These are phyloP conservation scores for Penicillium maclennaniae DNA, from an alignment of 495 filamentous ascomycete species.

Conservation along the genomic window DNA sequence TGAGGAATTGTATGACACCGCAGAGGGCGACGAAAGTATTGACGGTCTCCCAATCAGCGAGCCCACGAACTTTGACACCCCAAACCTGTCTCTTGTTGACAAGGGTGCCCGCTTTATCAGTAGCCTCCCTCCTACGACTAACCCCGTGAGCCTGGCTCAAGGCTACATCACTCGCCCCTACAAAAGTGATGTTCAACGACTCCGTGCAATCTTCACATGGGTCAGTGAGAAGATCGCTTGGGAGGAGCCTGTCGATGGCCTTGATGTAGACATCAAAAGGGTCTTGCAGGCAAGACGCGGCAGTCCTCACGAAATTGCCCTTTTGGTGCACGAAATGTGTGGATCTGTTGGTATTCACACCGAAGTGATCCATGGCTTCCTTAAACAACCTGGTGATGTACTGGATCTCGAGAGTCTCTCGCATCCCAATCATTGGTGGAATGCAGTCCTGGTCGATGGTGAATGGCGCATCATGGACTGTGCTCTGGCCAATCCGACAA, in stretches of 20 bases:
- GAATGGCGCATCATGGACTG: conserved; percentile 98
- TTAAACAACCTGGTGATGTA: conserved; percentile 84
- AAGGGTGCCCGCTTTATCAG: conserved; percentile 91
- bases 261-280: conserved; percentile 69
- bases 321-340: conserved; percentile 91
- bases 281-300: conserved; percentile 82
- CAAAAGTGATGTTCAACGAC: conserved; percentile 86
- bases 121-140: conserved; percentile 85
- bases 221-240: conserved; percentile 92
- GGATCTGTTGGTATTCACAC: conserved; percentile 80
- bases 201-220: conserved; percentile 95
- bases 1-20: conserved; percentile 77
- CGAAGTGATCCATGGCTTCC: conserved; percentile 79
- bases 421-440: conserved; percentile 97
- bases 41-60: conserved; percentile 81
- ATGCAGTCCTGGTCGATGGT: conserved; percentile 85
- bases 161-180: conserved; percentile 93
- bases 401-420: conserved; percentile 68
- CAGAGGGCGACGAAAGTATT: conserved; percentile 86
- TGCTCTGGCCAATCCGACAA: conserved; percentile 83
- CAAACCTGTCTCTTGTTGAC: conserved; percentile 84
- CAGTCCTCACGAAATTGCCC: conserved; percentile 86
- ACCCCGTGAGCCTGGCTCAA: conserved; percentile 77
- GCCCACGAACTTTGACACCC: conserved; percentile 72
- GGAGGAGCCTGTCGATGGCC: conserved; percentile 86